Conservation (phyloP, 176 grass and related monocot species). For the Areca catechu region DNA sequence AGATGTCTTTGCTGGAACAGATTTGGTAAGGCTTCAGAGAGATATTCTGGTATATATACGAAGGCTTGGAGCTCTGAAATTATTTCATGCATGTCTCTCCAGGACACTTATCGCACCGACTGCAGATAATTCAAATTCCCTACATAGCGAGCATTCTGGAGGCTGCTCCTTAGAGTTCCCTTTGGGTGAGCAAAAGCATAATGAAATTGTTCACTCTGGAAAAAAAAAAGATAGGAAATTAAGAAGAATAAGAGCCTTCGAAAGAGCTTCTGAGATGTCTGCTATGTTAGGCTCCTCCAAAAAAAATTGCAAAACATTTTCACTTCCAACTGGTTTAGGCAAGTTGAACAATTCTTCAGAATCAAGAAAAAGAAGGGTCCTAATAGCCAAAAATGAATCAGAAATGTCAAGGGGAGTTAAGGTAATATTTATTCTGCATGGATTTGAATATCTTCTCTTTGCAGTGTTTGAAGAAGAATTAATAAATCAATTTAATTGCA, state of each 20-base stretch:
- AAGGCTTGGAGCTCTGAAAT: constrained; percentile 53
- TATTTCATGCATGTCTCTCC: constrained; percentile 30
- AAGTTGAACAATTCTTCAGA: constrained; percentile 12
- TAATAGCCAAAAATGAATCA: constrained; percentile 38
- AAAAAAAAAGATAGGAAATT: constrained; percentile 61
- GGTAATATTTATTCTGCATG: constrained; percentile 22
- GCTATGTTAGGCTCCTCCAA: constrained; percentile 2
- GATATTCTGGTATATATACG: constrained; percentile 50
- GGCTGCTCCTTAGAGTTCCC: constrained; percentile 9
- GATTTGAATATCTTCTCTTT: constrained; percentile 4
- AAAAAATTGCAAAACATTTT: constrained; percentile 20
- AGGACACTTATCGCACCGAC: constrained; percentile 11
- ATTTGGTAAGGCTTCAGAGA: constrained; percentile 38
- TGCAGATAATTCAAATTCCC: constrained; percentile 18
- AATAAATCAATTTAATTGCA: constrained; percentile 8
- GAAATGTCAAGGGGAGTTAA: constrained; percentile 59
- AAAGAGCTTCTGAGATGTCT: constrained; percentile 19
- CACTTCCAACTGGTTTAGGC: constrained; percentile 27
- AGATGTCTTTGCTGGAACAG: constrained; percentile 41
- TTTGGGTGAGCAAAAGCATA: constrained; percentile 16
- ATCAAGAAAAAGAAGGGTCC: constrained; percentile 18
- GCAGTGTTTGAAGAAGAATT: neutral
- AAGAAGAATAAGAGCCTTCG: constrained; percentile 39
- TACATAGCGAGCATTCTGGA: constrained; percentile 12
- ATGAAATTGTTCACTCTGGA: constrained; percentile 33